Percentiles rank a stretch among this genome's conserved stretches.
These are phyloP conservation scores for Exophiala lecanii-corni DNA, from an alignment of 2,329 filamentous ascomycete species.

Conservation along the genomic window DNA sequence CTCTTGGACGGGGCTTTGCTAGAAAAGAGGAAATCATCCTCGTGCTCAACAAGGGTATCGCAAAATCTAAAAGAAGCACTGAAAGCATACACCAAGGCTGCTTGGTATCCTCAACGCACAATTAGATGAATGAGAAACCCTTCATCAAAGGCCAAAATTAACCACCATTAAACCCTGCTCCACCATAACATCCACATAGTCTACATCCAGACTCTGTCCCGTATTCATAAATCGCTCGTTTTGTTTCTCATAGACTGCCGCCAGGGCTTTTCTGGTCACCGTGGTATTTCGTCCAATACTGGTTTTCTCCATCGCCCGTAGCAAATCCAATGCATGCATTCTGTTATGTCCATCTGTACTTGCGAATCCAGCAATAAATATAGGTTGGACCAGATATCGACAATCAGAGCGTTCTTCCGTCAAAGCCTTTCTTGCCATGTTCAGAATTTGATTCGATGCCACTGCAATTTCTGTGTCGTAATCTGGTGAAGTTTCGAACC, in stretches of 20 bases:
- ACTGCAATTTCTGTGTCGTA: constrained; percentile 41
- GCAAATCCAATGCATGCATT: constrained; percentile 44
- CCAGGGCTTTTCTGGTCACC: constrained; percentile 42
- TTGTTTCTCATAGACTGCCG: constrained; percentile 47
- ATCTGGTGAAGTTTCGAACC: constrained; percentile 35
- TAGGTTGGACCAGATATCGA: constrained; percentile 48
- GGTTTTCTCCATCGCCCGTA: constrained; percentile 44
- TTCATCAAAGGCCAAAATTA: constrained; percentile 46
- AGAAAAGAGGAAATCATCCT: too few species aligned
- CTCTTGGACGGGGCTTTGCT: too few species aligned
- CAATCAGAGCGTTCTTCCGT: constrained; percentile 37
- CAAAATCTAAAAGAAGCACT: neutral
- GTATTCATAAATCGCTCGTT: constrained; percentile 37
- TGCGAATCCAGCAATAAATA: constrained; percentile 51
- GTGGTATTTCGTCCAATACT: constrained; percentile 47
- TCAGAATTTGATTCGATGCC: constrained; percentile 43
- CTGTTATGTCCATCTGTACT: constrained; percentile 40
- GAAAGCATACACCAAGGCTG: constrained; percentile 17
- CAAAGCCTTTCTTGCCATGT: constrained; percentile 39
- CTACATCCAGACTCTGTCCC: constrained; percentile 41
- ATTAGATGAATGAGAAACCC: too few species aligned
- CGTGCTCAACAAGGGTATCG: neutral
- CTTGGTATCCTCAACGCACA: neutral
- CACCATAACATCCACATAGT: constrained; percentile 48
- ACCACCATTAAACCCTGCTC: constrained; percentile 45